Evolutionary conservation across 202 grass and related monocot genomes (phyloP), one percentile per base, ranked within the genome.

Genomic region (Setaria italica): DNA sequence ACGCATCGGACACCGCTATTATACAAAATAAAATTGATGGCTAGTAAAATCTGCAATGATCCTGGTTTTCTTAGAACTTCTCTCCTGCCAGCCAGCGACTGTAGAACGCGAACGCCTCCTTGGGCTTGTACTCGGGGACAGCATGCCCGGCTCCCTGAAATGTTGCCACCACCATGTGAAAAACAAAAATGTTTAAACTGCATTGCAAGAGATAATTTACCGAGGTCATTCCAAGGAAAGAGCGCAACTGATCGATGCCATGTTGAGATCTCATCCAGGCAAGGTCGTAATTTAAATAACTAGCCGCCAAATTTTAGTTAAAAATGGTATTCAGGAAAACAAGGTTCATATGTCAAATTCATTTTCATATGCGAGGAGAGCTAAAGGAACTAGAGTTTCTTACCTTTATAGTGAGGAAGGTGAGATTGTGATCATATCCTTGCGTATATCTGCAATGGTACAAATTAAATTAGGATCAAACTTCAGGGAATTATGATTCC

Each of bases 41-140:
- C 11, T 19, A 45, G 25, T 25, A 60, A 57, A 75, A n/a, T 75
- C 16, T 75, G 34, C 35, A 19, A 8, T 10, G 51, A 13, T 56
- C 46, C 12, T 1, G 6, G 5, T 69, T 12, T 11, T 53, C 65
- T 89, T 66, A 95, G 12, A 97, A 76, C 12, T 89, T 91, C 42
- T 72, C 15, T 62, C 82, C 89, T n/a, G 83, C 70, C 25, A 97
- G 51, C 89, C 91, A 93, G 41, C 81, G 87, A 2, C 39, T 84
- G 72, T 95, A 97, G 73, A 97, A 97, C 2, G 85, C 77, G 33
- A 97, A 80, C 17, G 95, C 86, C 75, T 97, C 92, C 82, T 82
- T 87, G 8, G 95, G 95, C 74, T 97, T 97, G 87, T 97, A 95
- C 59, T 97, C 95, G 2, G 92, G 95, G 80, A 97, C 92, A 75